A percentile compares a stretch with the other conserved stretches of the same genome.
phyloP scores from a whole-genome alignment of 2,329 filamentous ascomycete genomes.

The Trichoderma citrinoviride region DNA sequence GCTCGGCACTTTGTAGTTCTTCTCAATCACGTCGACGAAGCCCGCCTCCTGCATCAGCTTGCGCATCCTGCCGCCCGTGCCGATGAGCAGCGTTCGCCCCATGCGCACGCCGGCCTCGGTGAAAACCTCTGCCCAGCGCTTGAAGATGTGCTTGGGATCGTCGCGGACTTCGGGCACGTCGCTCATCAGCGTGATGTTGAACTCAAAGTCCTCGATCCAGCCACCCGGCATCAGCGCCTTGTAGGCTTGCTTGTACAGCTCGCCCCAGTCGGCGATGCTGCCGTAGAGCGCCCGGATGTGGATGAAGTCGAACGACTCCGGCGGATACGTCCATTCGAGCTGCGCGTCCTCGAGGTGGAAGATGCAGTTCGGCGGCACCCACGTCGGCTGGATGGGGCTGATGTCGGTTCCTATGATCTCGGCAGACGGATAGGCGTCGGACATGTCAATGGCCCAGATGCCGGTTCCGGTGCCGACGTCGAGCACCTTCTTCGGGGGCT shows the following conservation, averaged over 20 bases:
- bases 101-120: conserved; percentile 29
- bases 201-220: conserved; percentile 25
- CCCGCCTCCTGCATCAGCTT: conserved; percentile 29
- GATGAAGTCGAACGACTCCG: conserved; percentile 27
- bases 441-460: conserved; percentile 48
- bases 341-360: conserved; percentile 61
- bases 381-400: conserved; percentile 44
- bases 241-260: conserved; percentile 15
- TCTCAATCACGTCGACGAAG: conserved; percentile 24
- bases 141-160: conserved; percentile 30
- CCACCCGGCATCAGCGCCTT: conserved; percentile 2
- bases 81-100: conserved; percentile 27
- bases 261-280: conserved; percentile 16
- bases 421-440: conserved; percentile 37
- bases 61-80: conserved; percentile 26
- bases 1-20: conserved; percentile 22
- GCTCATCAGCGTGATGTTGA: conserved; percentile 26
- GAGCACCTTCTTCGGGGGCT: conserved; percentile 40
- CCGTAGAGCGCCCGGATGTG: conserved; percentile 17
- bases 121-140: conserved; percentile 29
- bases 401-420: conserved; percentile 41
- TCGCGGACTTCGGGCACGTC: conserved; percentile 27
- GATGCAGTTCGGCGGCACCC: conserved; percentile 55
- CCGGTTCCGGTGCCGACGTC: conserved; percentile 48
- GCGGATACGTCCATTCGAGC: conserved; percentile 47